Conservation (phyloP, 1,284 basidiomycete species). For the Xerocomus minutiporus region DNA sequence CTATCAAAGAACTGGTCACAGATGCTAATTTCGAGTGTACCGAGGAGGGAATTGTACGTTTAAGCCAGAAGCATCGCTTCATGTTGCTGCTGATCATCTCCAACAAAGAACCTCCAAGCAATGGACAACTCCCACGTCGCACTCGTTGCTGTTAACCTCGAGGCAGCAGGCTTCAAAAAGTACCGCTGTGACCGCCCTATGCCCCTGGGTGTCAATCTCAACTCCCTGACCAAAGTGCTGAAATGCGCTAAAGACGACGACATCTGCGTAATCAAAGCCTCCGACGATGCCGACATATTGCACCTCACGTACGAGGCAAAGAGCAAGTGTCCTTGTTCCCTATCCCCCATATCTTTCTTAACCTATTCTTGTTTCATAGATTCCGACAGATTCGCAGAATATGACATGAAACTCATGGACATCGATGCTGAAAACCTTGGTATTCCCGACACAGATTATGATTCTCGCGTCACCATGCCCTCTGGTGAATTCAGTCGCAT, state of each 20-base stretch:
- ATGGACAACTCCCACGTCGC: conserved; percentile 99
- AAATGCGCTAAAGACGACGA: conserved; percentile 98
- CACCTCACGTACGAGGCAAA: conserved; percentile 90
- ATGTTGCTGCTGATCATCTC: conserved; percentile 1
- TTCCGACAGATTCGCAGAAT: conserved; percentile 93
- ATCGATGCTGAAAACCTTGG: conserved; percentile 95
- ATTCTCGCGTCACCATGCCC: conserved; percentile 88
- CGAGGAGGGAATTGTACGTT: conserved; percentile 87
- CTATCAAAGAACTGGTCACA: conserved; percentile 95
- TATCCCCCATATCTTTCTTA: not conserved
- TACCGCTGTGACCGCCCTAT: conserved; percentile 97
- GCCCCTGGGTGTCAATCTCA: conserved; percentile 88
- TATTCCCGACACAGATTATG: conserved; percentile 98
- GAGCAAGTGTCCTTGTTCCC: conserved; percentile 49
- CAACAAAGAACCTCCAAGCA: conserved; percentile 75
- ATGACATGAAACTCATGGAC: conserved; percentile 99
- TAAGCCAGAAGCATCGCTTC: not conserved
- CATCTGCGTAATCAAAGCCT: conserved; percentile 85
- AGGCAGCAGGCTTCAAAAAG: conserved; percentile 74
- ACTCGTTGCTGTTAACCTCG: conserved; percentile 81
- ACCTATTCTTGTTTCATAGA: conserved; percentile 42
- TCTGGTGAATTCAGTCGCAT: conserved; percentile 88
- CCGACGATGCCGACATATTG: conserved; percentile 88
- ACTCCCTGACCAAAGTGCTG: conserved; percentile 90
- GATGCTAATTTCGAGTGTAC: conserved; percentile 99